Evolutionary conservation across 805 yeast genomes (phyloP).

Genomic region (Jamesozyma lodderae): DNA sequence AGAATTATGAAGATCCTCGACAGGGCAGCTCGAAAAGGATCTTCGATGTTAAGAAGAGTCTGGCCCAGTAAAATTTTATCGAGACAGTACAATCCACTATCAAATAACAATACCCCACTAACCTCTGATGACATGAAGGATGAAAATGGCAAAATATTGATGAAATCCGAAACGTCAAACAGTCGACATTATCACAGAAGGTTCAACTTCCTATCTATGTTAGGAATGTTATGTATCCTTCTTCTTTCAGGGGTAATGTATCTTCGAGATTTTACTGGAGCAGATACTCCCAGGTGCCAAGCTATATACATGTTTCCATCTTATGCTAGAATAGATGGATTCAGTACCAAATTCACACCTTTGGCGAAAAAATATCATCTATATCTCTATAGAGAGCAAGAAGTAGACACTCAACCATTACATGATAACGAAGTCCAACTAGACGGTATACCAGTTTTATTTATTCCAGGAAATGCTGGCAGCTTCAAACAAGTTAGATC

Average conservation of each 20-base stretch:
- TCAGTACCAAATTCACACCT: constrained; percentile 67
- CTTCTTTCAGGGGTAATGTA: constrained; percentile 8
- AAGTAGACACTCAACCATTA: constrained; percentile 48
- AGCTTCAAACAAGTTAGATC: constrained; percentile 83
- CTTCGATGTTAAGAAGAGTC: not conserved
- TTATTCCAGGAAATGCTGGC: constrained; percentile 98
- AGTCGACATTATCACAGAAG: not conserved
- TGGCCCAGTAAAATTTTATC: not conserved
- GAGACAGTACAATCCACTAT: not conserved
- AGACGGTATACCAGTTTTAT: constrained; percentile 78
- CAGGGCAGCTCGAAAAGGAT: not conserved
- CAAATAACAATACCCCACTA: not conserved
- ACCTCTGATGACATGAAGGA: too few species aligned
- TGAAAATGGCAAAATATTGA: too few species aligned
- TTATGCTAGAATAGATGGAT: constrained; percentile 63
- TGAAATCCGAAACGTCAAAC: not conserved
- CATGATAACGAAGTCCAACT: constrained; percentile 31
- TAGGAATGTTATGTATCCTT: constrained; percentile 14
- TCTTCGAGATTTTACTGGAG: constrained; percentile 29
- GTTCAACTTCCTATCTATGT: constrained; percentile 6
- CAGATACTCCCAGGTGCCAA: constrained; percentile 49
- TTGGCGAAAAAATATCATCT: constrained; percentile 58
- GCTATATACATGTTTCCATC: constrained; percentile 76
- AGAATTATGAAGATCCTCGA: not conserved
- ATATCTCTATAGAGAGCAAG: constrained; percentile 79